Evolutionary conservation across 2,329 filamentous ascomycete species (phyloP).

Genomic region (Fusarium clavum): DNA sequence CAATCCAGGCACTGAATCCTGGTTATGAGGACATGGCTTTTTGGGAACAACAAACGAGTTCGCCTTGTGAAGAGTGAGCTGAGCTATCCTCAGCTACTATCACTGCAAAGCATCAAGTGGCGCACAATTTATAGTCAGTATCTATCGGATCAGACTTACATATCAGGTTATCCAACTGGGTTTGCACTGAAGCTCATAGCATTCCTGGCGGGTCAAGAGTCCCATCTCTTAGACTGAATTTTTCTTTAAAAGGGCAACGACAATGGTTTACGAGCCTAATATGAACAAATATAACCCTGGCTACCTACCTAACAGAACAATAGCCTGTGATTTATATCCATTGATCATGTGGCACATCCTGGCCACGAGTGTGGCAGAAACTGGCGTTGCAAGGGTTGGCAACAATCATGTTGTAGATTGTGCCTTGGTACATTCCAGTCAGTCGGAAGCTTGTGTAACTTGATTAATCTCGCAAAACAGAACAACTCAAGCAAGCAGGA

Average conservation of each 20-base stretch:
- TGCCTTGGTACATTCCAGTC: constrained; percentile 10
- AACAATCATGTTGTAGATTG: not conserved
- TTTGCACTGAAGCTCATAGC: not conserved
- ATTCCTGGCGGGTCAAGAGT: not conserved
- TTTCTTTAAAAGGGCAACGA: not conserved
- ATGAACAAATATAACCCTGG: not conserved
- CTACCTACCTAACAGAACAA: not conserved
- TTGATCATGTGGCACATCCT: not conserved
- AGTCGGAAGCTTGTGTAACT: not conserved
- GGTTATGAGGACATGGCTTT: not conserved
- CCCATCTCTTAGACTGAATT: not conserved
- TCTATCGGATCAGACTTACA: not conserved
- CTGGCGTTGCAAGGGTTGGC: not conserved
- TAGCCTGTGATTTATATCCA: not conserved
- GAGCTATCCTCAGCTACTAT: constrained; percentile 12
- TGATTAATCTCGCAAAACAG: not conserved
- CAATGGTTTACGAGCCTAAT: not conserved
- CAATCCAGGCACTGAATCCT: not conserved
- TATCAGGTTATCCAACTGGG: not conserved
- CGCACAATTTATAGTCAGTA: not conserved
- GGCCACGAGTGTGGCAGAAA: not conserved
- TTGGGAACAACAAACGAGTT: not conserved
- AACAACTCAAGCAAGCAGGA: not conserved
- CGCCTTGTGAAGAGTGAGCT: not conserved
- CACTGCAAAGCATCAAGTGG: constrained; percentile 5